Conservation (phyloP, 192 early-diverging fungal species). For the Lobulomyces angularis region DNA sequence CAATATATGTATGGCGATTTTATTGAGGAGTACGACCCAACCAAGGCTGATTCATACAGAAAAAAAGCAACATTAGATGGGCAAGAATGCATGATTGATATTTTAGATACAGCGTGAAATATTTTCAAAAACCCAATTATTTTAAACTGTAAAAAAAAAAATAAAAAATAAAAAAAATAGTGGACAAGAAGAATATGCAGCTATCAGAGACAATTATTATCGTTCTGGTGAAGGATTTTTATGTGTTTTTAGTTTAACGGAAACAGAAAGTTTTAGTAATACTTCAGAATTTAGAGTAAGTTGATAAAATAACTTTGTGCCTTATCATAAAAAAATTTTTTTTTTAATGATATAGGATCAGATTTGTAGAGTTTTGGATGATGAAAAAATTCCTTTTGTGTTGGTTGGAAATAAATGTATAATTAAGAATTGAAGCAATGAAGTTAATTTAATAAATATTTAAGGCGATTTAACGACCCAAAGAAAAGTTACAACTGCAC, state of each 20-base stretch:
- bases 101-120: slow-evolving; percentile 81
- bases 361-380: slow-evolving; percentile 70
- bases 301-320: slow-evolving; percentile 1
- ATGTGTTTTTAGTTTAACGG: slow-evolving; percentile 72
- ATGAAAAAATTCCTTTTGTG: slow-evolving; percentile 71
- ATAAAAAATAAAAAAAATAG: too few relatives aligned
- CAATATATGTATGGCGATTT: slow-evolving; percentile 74
- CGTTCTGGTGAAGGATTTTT: slow-evolving; percentile 74
- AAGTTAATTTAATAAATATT: too few relatives aligned
- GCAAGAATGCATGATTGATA: slow-evolving; percentile 75
- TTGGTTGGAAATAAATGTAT: slow-evolving; percentile 80
- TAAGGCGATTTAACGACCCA: slow-evolving; percentile 43
- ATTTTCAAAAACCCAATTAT: too few relatives aligned
- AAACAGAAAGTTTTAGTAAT: slow-evolving; percentile 66
- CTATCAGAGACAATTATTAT: slow-evolving; percentile 79
- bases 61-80: slow-evolving; percentile 66
- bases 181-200: slow-evolving; percentile 81
- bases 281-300: slow-evolving; percentile 24
- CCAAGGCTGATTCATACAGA: slow-evolving; percentile 81
- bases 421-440: too few relatives aligned
- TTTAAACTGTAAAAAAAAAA: too few relatives aligned
- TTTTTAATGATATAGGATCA: too few relatives aligned
- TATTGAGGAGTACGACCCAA: slow-evolving; percentile 88
- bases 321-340: slow-evolving; percentile 47
- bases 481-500: slow-evolving; percentile 45